Evolutionary conservation across 2,329 filamentous ascomycete genomes (phyloP).

Genomic region (Furcasterigmium sp.): DNA sequence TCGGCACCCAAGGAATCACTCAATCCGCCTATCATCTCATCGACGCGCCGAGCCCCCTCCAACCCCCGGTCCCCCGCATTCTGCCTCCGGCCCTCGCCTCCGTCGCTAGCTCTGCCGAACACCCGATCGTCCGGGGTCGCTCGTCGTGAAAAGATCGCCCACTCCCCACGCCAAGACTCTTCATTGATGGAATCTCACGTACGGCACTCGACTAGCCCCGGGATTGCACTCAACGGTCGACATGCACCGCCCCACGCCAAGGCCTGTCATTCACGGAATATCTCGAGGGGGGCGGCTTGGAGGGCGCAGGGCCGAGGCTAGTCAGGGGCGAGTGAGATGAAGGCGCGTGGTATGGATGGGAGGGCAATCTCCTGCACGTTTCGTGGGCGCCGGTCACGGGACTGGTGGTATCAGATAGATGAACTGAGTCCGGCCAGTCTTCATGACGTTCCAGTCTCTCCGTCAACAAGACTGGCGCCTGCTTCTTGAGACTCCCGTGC

Average conservation of each 20-base stretch:
- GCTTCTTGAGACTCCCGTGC: no score
- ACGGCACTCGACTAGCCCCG: background rate
- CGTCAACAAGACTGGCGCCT: no score
- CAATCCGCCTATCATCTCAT: constrained; percentile 2
- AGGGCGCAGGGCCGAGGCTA: no score
- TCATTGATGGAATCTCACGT: constrained; percentile 2
- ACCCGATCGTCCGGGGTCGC: background rate
- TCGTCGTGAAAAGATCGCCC: background rate
- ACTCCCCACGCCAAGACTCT: constrained; percentile 1
- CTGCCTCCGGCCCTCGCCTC: background rate
- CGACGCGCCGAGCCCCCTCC: no score
- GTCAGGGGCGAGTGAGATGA: no score
- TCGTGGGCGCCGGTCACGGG: no score
- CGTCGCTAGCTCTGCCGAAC: constrained; percentile 1
- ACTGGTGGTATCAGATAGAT: no score
- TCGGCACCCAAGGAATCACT: constrained; percentile 1
- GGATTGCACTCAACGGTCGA: no score
- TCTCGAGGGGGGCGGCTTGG: background rate
- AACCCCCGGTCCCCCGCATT: background rate
- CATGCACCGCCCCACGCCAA: background rate
- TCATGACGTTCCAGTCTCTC: no score
- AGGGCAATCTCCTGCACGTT: no score
- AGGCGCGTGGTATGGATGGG: no score
- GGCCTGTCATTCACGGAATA: constrained; percentile 1
- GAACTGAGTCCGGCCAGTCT: no score